Evolutionary conservation across 2,329 filamentous ascomycete genomes (phyloP).

Genomic region (Monosporascus sp.): DNA sequence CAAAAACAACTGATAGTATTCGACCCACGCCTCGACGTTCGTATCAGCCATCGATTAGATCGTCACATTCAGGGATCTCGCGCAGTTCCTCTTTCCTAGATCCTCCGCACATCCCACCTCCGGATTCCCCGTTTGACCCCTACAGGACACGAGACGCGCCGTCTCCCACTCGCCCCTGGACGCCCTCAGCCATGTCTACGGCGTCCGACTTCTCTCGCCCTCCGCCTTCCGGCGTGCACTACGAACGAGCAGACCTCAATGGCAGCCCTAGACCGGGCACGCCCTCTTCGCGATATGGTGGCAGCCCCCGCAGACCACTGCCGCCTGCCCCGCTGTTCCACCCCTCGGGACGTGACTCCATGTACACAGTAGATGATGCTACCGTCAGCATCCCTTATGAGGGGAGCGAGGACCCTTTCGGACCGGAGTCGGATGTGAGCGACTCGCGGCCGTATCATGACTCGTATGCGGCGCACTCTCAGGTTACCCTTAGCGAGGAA

Average conservation of each 20-base stretch:
- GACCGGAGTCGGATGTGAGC: constrained; percentile 49
- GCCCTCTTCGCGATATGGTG: constrained; percentile 81
- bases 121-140: constrained; percentile 57
- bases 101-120: constrained; percentile 54
- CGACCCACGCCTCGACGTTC: constrained; percentile 35
- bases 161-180: constrained; percentile 56
- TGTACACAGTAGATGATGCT: constrained; percentile 58
- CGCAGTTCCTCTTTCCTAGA: constrained; percentile 48
- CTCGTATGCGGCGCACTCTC: constrained; percentile 51
- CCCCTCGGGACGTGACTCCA: constrained; percentile 42
- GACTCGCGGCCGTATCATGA: constrained; percentile 51
- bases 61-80: constrained; percentile 29
- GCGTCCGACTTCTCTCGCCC: constrained; percentile 64
- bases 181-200: constrained; percentile 41
- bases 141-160: constrained; percentile 43
- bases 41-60: constrained; percentile 50
- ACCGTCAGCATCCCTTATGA: constrained; percentile 68
- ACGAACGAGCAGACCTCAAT: constrained; percentile 84
- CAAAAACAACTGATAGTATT: constrained; percentile 35
- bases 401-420: constrained; percentile 63
- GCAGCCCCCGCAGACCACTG: constrained; percentile 78
- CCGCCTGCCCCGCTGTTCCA: constrained; percentile 85
- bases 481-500: constrained; percentile 49
- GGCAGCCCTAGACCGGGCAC: constrained; percentile 87
- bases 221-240: constrained; percentile 64